Evolutionary conservation across 2,329 filamentous ascomycete species (phyloP).

Genomic region (Purpureocillium lavendulum): DNA sequence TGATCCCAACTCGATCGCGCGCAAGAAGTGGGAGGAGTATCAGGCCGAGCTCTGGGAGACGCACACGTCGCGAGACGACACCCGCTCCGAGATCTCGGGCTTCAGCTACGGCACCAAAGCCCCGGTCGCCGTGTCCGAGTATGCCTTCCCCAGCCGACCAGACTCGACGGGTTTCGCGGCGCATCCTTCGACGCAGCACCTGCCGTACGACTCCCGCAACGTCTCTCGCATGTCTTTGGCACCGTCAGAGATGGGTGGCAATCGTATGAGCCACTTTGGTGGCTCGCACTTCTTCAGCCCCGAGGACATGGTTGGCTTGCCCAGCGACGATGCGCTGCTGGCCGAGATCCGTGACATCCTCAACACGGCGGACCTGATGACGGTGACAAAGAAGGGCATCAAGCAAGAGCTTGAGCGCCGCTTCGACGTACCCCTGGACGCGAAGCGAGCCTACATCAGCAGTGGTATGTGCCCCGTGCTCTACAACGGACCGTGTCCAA

Average conservation of each 20-base stretch:
- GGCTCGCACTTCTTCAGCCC: constrained; percentile 50
- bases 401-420: constrained; percentile 87
- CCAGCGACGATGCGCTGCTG: constrained; percentile 80
- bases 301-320: constrained; percentile 67
- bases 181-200: constrained; percentile 33
- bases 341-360: constrained; percentile 94
- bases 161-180: constrained; percentile 42
- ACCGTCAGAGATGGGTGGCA: constrained; percentile 55
- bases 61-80: constrained; percentile 74
- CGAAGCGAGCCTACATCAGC: constrained; percentile 88
- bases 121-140: constrained; percentile 57
- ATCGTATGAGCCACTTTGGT: constrained; percentile 53
- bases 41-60: constrained; percentile 97
- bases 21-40: constrained; percentile 99
- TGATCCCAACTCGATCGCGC: constrained; percentile 82
- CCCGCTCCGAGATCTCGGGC: constrained; percentile 78
- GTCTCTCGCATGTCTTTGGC: constrained; percentile 72
- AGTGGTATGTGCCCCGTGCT: constrained; percentile 55
- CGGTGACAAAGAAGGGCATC: constrained; percentile 96
- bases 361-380: constrained; percentile 89
- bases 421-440: constrained; percentile 79
- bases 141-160: constrained; percentile 53
- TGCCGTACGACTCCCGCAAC: constrained; percentile 40
- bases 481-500: constrained; percentile 9
- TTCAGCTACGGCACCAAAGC: constrained; percentile 90